Percentiles rank a stretch among this genome's conserved stretches.
Conservation (phyloP, 1,284 basidiomycete genomes). For the Exsudoporus floridanus region DNA sequence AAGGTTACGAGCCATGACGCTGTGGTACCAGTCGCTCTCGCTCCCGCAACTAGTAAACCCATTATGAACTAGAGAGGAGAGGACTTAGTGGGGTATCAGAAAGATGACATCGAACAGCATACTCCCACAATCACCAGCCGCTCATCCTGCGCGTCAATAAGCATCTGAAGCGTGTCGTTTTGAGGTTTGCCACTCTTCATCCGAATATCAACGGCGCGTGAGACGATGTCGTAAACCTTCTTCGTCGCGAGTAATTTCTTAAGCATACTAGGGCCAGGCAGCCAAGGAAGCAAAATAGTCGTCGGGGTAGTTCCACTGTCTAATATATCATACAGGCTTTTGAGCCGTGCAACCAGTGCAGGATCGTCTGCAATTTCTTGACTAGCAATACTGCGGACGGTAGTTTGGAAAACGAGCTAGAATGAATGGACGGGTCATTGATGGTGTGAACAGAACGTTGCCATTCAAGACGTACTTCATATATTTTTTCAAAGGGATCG, state of each 20-base stretch:
- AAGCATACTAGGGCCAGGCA: slow-evolving; percentile 68
- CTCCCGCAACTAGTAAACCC: slow-evolving; percentile 72
- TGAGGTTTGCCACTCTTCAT: slow-evolving; percentile 52
- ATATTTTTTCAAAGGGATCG: slow-evolving; percentile 68
- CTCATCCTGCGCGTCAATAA: slow-evolving; percentile 66
- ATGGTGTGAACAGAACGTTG: not conserved
- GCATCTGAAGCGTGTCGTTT: slow-evolving; percentile 69
- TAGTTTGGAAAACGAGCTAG: slow-evolving; percentile 70
- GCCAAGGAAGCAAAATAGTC: slow-evolving; percentile 69
- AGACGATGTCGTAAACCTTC: slow-evolving; percentile 67
- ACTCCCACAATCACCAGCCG: slow-evolving; percentile 66
- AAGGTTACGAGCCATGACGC: slow-evolving; percentile 73
- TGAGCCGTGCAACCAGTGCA: slow-evolving; percentile 55
- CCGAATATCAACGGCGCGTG: slow-evolving; percentile 52
- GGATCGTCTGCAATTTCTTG: slow-evolving; percentile 67
- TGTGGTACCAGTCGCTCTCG: slow-evolving; percentile 73
- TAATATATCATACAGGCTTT: slow-evolving; percentile 60
- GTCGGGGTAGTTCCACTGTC: slow-evolving; percentile 69
- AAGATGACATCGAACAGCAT: slow-evolving; percentile 32
- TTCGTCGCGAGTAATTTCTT: slow-evolving; percentile 68
- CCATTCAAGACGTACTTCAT: slow-evolving; percentile 50
- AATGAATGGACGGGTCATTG: not conserved
- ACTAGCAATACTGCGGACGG: slow-evolving; percentile 62
- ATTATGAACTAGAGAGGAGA: slow-evolving; percentile 61
- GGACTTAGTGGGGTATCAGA: slow-evolving; percentile 20